Conservation (phyloP, 2,329 filamentous ascomycete species). For the Talaromyces sp. region DNA sequence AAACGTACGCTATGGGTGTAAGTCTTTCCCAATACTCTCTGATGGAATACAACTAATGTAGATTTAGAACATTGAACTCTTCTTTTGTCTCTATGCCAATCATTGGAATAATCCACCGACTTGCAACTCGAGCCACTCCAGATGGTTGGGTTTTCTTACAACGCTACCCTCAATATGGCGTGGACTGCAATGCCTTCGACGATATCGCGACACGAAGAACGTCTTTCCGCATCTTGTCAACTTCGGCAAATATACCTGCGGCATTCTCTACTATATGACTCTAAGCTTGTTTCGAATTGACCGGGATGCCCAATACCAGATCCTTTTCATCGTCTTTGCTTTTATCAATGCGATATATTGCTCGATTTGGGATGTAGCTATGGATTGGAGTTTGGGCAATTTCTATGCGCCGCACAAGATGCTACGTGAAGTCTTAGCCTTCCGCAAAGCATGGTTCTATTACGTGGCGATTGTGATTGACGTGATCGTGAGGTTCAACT, state of each 20-base stretch:
- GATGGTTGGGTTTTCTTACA: slow-evolving; percentile 80
- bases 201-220: slow-evolving; percentile 82
- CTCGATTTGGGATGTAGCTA: slow-evolving; percentile 88
- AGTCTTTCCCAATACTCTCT: slow-evolving; percentile 39
- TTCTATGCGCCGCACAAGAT: slow-evolving; percentile 65
- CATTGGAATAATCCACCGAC: slow-evolving; percentile 69
- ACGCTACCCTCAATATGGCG: slow-evolving; percentile 86
- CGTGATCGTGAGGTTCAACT: slow-evolving; percentile 83
- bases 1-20: slow-evolving; percentile 85
- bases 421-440: slow-evolving; percentile 75
- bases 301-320: slow-evolving; percentile 55
- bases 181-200: slow-evolving; percentile 82
- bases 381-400: slow-evolving; percentile 94
- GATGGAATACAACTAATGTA: slow-evolving; percentile 24
- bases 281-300: slow-evolving; percentile 82
- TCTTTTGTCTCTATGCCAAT: slow-evolving; percentile 89
- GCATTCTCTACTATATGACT: slow-evolving; percentile 73
- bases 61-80: slow-evolving; percentile 78
- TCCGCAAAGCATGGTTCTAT: slow-evolving; percentile 78
- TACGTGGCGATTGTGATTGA: slow-evolving; percentile 82
- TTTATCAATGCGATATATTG: slow-evolving; percentile 80
- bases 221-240: slow-evolving; percentile 91
- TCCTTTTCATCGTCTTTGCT: slow-evolving; percentile 76
- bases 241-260: slow-evolving; percentile 84
- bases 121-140: slow-evolving; percentile 84